A percentile compares a stretch with the other conserved stretches of the same genome.
These are phyloP conservation scores for Heterobasidion irregulare DNA, from an alignment of 1,284 basidiomycete genomes.

Conservation along the genomic window DNA sequence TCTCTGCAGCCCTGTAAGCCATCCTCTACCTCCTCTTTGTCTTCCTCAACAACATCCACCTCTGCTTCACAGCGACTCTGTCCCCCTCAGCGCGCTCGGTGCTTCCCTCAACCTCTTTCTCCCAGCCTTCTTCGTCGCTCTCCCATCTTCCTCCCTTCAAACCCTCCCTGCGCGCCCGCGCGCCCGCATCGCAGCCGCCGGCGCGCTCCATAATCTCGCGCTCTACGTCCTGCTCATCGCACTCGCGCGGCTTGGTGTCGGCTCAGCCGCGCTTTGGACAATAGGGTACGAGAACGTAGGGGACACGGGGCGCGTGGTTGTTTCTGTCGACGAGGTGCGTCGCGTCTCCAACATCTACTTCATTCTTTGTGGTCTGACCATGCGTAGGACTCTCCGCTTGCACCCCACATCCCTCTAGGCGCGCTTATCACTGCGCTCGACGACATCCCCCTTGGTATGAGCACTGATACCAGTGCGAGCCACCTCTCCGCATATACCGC, in stretches of 20 bases:
- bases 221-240: constrained; percentile 15
- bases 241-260: constrained; percentile 12
- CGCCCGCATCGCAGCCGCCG: constrained; percentile 51
- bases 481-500: background rate
- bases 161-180: constrained; percentile 31
- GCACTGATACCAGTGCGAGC: background rate
- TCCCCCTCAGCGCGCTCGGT: constrained; percentile 53
- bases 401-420: constrained; percentile 39
- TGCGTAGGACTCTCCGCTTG: constrained; percentile 37
- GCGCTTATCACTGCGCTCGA: constrained; percentile 50
- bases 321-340: constrained; percentile 33
- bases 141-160: constrained; percentile 35
- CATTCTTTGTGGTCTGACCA: background rate
- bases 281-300: constrained; percentile 41
- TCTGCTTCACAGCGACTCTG: constrained; percentile 30
- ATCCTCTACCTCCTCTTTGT: no score
- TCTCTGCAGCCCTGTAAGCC: constrained; percentile 57
- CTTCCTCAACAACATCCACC: background rate
- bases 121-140: constrained; percentile 64
- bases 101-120: constrained; percentile 45
- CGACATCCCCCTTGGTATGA: constrained; percentile 32
- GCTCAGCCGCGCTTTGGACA: background rate
- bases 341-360: background rate
- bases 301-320: constrained; percentile 39
- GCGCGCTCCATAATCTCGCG: constrained; percentile 58